Percentiles rank a stretch among this genome's conserved stretches.
phyloP scores from a whole-genome alignment of 2,329 filamentous ascomycete genomes.

The Aureobasidium uvarum region DNA sequence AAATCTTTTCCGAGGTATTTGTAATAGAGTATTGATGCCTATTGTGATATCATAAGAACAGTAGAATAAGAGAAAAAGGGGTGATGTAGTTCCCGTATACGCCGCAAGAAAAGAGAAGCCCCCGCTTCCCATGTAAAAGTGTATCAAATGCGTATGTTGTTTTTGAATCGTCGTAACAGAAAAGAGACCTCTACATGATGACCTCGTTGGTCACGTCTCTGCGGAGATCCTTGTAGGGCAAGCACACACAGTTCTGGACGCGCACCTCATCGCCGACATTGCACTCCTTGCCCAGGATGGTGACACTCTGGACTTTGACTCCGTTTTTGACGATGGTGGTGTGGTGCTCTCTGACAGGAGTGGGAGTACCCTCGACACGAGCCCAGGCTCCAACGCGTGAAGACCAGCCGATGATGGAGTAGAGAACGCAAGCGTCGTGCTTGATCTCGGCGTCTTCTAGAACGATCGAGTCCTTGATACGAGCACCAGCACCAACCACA shows the following conservation, averaged over 20 bases:
- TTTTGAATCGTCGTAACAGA: not conserved
- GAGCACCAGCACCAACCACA: slow-evolving; percentile 77
- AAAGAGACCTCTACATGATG: slow-evolving; percentile 69
- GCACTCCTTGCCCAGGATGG: slow-evolving; percentile 95
- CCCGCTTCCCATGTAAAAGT: not conserved
- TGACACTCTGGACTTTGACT: slow-evolving; percentile 97
- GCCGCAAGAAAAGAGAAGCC: not conserved
- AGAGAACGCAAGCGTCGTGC: slow-evolving; percentile 92
- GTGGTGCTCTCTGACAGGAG: slow-evolving; percentile 79
- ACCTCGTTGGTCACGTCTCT: slow-evolving; percentile 82
- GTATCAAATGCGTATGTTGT: not conserved
- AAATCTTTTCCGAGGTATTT: not conserved
- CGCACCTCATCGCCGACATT: slow-evolving; percentile 88
- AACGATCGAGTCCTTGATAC: slow-evolving; percentile 94
- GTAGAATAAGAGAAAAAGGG: not conserved
- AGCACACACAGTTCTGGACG: slow-evolving; percentile 95
- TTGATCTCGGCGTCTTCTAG: slow-evolving; percentile 94
- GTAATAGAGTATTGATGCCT: slow-evolving; percentile 1
- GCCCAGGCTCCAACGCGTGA: slow-evolving; percentile 98
- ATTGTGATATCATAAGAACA: slow-evolving; percentile 21
- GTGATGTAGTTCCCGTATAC: not conserved
- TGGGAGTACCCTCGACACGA: slow-evolving; percentile 91
- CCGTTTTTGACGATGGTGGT: slow-evolving; percentile 97
- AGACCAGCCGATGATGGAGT: slow-evolving; percentile 96
- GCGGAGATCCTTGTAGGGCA: slow-evolving; percentile 98